Evolutionary conservation across 176 grass and related monocot genomes (phyloP), one percentile per base, ranked within the genome.

Genomic region (Musa acuminata): DNA sequence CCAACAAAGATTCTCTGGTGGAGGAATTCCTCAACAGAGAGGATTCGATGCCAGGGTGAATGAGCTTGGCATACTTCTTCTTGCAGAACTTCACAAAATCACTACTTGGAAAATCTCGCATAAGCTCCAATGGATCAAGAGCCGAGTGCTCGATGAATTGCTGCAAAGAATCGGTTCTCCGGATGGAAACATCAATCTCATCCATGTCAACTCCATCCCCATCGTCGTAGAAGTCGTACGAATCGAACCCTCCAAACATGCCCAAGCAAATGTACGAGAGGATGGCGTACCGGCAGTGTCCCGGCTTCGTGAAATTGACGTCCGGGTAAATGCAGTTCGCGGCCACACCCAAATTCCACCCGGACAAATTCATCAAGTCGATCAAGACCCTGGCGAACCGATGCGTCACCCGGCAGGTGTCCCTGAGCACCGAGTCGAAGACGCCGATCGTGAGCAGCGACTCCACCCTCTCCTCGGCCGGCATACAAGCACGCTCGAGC

Each of bases 61-160:
- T 94, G 49, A 99, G 82, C 77, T 99, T 83, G 0, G 71, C 84
- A 77, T 99, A 99, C 76, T 99, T 99, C 35, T 76, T 71, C 72
- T 89, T 72, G 11, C 88, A 99, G 23, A 99, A 99, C 83, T 86
- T 80, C 53, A 78, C 73, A 79, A 99, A 99, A 64, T 99, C 66
- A 7, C 86, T 91, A 57, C 82, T 66, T 1, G 88, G 84, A 49
- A 71, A 79, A 27, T 82, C 80, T 82, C 75, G 86, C 74, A 99
- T 89, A 23, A 91, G 83, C 87, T 91, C 91, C 62, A 94, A 83
- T 5, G 90, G 88, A 72, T 99, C 95, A 76, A 82, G 80, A 48
- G 84, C 84, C 0, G 90, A 99, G 50, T 99, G 91, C 82, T 87
- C 86, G 9, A 99, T 99, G 91, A 99, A 99, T 81, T 89, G 95